Percentiles rank a stretch among this genome's conserved stretches.
These are phyloP conservation scores for Lotus japonicus DNA, from an alignment of 306 rosid genomes.

Conservation along the genomic window DNA sequence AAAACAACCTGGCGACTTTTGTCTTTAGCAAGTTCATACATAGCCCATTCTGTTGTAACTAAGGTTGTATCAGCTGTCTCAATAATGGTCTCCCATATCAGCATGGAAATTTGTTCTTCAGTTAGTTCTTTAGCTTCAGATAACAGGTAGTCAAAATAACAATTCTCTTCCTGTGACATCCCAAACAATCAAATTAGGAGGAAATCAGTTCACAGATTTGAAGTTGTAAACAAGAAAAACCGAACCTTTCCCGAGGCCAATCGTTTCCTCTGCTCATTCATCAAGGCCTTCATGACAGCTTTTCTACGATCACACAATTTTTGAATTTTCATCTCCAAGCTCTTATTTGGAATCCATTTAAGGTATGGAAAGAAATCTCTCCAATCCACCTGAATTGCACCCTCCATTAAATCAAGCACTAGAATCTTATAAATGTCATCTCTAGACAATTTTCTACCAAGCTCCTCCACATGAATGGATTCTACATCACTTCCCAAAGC, in stretches of 20 bases:
- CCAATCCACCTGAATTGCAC: conserved; percentile 97
- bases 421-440: conserved; percentile 54
- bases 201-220: background rate
- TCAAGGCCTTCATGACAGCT: conserved; percentile 55
- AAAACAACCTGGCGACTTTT: conserved; percentile 54
- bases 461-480: conserved; percentile 61
- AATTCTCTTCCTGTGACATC: conserved; percentile 48
- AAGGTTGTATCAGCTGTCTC: conserved; percentile 82
- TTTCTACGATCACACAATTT: conserved; percentile 29
- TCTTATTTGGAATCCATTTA: conserved; percentile 81
- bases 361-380: conserved; percentile 94
- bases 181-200: conserved; percentile 19
- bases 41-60: conserved; percentile 84
- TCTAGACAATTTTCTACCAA: conserved; percentile 39
- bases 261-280: conserved; percentile 56
- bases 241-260: conserved; percentile 69
- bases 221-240: background rate
- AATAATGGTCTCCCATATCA: conserved; percentile 78
- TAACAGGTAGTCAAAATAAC: conserved; percentile 56
- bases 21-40: conserved; percentile 77
- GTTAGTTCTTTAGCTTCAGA: conserved; percentile 57
- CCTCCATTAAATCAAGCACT: conserved; percentile 76
- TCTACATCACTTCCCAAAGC: conserved; percentile 56
- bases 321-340: conserved; percentile 44
- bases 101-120: conserved; percentile 52